Evolutionary conservation across 1,139 yeast species (phyloP).

Genomic region (Kluyveromyces marxianus): DNA sequence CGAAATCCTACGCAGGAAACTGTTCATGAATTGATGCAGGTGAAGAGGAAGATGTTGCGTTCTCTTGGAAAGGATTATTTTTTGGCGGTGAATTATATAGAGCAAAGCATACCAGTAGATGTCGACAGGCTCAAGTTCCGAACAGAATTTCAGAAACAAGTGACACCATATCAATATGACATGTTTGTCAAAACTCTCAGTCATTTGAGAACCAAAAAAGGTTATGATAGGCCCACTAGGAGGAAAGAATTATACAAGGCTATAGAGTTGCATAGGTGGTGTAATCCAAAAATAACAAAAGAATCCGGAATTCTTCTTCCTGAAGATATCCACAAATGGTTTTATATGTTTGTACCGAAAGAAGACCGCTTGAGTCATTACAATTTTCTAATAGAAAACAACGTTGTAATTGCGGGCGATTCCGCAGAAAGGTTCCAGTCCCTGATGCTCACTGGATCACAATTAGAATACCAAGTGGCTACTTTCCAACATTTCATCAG

Average conservation of each 20-base stretch:
- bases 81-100: neutral
- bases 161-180: conserved; percentile 7
- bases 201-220: conserved; percentile 4
- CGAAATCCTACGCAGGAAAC: neutral
- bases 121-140: conserved; percentile 1
- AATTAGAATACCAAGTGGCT: conserved; percentile 21
- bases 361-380: conserved; percentile 19
- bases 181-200: conserved; percentile 10
- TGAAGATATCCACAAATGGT: conserved; percentile 24
- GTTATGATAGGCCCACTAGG: conserved; percentile 8
- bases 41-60: conserved; percentile 2
- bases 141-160: conserved; percentile 3
- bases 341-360: conserved; percentile 15
- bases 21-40: conserved; percentile 1
- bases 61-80: neutral
- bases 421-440: conserved; percentile 11
- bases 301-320: conserved; percentile 16
- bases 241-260: conserved; percentile 11
- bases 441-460: conserved; percentile 21
- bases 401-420: conserved; percentile 16
- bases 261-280: conserved; percentile 15
- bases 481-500: conserved; percentile 22
- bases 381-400: conserved; percentile 21
- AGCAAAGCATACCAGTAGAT: neutral
- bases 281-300: conserved; percentile 12